Conservation (phyloP, 768 basidiomycete species). For the Lentinula aciculospora region DNA sequence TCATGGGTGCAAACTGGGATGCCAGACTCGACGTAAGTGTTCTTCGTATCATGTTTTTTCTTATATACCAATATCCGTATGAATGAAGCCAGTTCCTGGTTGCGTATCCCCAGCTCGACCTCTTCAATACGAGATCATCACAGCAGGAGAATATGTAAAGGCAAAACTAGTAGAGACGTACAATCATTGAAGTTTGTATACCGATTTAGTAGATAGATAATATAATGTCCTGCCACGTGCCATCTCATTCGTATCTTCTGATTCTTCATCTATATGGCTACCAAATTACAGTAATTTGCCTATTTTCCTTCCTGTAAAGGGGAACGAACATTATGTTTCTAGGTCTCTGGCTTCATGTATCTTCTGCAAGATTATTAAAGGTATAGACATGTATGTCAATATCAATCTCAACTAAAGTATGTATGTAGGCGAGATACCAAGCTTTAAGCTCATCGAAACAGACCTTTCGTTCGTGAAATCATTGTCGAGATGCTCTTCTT, state of each 20-base stretch:
- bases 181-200: background rate
- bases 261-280: slow-evolving; percentile 2
- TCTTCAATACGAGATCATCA: slow-evolving; percentile 54
- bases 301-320: background rate
- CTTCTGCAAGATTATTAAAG: slow-evolving; percentile 96
- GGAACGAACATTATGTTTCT: background rate
- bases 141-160: slow-evolving; percentile 70
- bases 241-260: too few species aligned
- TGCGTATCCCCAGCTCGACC: slow-evolving; percentile 29
- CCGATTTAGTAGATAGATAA: background rate
- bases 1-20: slow-evolving; percentile 88
- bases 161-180: slow-evolving; percentile 48
- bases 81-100: slow-evolving; percentile 41
- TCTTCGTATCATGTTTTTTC: background rate
- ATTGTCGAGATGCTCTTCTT: background rate
- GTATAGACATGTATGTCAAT: slow-evolving; percentile 33
- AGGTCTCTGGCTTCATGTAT: slow-evolving; percentile 66
- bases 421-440: slow-evolving; percentile 85
- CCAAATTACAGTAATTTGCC: background rate
- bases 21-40: slow-evolving; percentile 65
- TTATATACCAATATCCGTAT: background rate
- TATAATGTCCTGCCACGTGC: too few species aligned
- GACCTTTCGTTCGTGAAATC: slow-evolving; percentile 49
- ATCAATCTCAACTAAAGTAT: too few species aligned
- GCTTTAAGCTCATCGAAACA: slow-evolving; percentile 80